Base-by-base conservation (phyloP, 805 yeast genomes). In the Yarrowia osloensis region DNA sequence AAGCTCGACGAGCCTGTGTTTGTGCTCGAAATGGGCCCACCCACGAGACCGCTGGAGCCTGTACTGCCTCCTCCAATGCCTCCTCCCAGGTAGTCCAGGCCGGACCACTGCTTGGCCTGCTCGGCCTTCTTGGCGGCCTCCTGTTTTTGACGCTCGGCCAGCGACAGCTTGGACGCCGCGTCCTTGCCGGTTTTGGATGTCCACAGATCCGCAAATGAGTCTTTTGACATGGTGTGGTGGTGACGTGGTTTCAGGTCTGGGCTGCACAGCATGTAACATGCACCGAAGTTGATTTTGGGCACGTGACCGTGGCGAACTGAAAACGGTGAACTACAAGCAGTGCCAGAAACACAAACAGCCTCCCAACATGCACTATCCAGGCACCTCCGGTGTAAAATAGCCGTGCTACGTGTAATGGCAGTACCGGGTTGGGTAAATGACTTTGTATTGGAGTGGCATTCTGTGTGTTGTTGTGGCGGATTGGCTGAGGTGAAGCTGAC, bases 51-150 rank as follows among this genome's bases (percentile, higher is more conserved):
- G 9, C 21, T 33, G 17, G 44, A 24, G 49, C 42, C 44, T 5
- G 49, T 26, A 29, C 44, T 49, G 24, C 62, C 37, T 29, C 54
- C 57, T 50, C 57, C 57, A 33, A 50, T 33, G n/a, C 57, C 57
- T 33, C 57, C 57, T 12, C 57, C 49, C 11, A 39, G 40, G 22
- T 29, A 37, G 50, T 46, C 62, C 52, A 37, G 17, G 4, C 55
- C 63, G 7, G 68, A 37, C 59, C 50, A 42, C 29, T 44, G 54
- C 15, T 39, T 39, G 31, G 52, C 50, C 44, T 61, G 61, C 28
- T 62, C 66, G 2, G 69, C 69, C 19, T 47, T 37, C 40, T 66
- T 67, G 21, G 67, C 28, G 5, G 33, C 65, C 54, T 47, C 52
- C 67, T 47, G 44, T n/a, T 40, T 39, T 40, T 57, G 63, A 8